A percentile compares a stretch with the other conserved stretches of the same genome.
Evolutionary conservation across 352 stramenopile genomes (phyloP).

Genomic region (Phytophthora constricta): DNA sequence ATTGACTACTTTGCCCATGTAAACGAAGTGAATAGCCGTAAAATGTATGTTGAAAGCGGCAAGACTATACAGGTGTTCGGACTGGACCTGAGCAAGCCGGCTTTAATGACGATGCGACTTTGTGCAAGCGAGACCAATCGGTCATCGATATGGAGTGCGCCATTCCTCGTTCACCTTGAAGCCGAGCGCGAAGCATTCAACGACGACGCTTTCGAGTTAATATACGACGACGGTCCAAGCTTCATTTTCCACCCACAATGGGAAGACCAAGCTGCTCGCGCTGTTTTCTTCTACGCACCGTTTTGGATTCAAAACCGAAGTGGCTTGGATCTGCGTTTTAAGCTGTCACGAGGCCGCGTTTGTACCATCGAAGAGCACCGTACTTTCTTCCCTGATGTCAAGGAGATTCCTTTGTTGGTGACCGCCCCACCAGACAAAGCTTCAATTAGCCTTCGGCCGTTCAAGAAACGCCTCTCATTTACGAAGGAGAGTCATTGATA

Average conservation of each 20-base stretch:
- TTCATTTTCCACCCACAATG: conserved; percentile 78
- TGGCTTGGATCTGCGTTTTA: conserved; percentile 77
- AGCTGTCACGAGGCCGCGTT: conserved; percentile 59
- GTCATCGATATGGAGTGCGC: conserved; percentile 56
- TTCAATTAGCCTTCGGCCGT: conserved; percentile 70
- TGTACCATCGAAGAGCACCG: conserved; percentile 77
- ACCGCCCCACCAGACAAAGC: conserved; percentile 69
- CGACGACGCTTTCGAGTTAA: conserved; percentile 60
- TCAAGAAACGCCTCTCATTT: conserved; percentile 67
- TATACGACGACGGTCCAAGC: conserved; percentile 66
- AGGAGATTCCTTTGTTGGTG: conserved; percentile 71
- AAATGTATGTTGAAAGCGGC: conserved; percentile 79
- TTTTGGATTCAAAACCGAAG: conserved; percentile 90
- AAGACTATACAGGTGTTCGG: conserved; percentile 86
- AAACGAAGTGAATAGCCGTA: conserved; percentile 79
- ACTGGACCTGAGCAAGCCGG: conserved; percentile 65
- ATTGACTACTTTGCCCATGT: conserved; percentile 81
- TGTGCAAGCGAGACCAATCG: conserved; percentile 64
- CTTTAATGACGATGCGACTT: conserved; percentile 81
- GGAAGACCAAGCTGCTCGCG: conserved; percentile 60
- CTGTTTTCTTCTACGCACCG: conserved; percentile 70
- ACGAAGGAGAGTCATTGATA: conserved; percentile 61
- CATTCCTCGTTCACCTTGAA: conserved; percentile 71
- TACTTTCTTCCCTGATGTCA: conserved; percentile 65
- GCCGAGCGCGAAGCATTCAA: conserved; percentile 57